Evolutionary conservation across 108 stramenopile genomes (phyloP).

Genomic region (Conticribra guillardii): DNA sequence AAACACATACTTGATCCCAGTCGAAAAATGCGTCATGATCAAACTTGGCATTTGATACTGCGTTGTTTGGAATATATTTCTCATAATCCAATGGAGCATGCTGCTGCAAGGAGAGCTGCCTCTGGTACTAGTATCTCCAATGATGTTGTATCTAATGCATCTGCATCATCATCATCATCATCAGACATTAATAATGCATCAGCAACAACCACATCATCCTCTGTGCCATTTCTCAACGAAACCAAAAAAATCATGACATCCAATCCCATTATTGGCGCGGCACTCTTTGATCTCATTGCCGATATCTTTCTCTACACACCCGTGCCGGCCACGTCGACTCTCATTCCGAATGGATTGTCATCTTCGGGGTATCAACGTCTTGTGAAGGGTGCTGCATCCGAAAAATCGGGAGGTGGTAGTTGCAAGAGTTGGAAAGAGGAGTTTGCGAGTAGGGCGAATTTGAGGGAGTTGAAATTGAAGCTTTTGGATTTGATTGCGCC

Average conservation of each 20-base stretch:
- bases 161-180: not conserved
- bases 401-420: conserved; percentile 40
- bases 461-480: conserved; percentile 57
- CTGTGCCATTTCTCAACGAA: conserved; percentile 3
- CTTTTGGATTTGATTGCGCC: conserved; percentile 77
- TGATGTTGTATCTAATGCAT: conserved; percentile 4
- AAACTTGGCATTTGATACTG: conserved; percentile 72
- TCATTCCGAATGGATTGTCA: conserved; percentile 77
- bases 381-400: conserved; percentile 40
- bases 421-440: conserved; percentile 56
- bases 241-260: conserved; percentile 15
- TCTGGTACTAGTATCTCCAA: not conserved
- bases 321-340: conserved; percentile 10
- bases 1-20: conserved; percentile 23
- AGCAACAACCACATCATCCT: not conserved
- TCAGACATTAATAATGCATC: not conserved
- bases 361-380: conserved; percentile 60
- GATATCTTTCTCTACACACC: conserved; percentile 69
- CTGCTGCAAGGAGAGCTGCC: conserved; percentile 15
- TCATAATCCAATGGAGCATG: conserved; percentile 31
- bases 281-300: conserved; percentile 67
- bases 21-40: conserved; percentile 58
- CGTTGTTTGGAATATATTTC: conserved; percentile 55
- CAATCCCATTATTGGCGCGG: conserved; percentile 33
- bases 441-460: conserved; percentile 20